Evolutionary conservation across 2,329 filamentous ascomycete genomes (phyloP).

Genomic region (Venturia aucupariae): DNA sequence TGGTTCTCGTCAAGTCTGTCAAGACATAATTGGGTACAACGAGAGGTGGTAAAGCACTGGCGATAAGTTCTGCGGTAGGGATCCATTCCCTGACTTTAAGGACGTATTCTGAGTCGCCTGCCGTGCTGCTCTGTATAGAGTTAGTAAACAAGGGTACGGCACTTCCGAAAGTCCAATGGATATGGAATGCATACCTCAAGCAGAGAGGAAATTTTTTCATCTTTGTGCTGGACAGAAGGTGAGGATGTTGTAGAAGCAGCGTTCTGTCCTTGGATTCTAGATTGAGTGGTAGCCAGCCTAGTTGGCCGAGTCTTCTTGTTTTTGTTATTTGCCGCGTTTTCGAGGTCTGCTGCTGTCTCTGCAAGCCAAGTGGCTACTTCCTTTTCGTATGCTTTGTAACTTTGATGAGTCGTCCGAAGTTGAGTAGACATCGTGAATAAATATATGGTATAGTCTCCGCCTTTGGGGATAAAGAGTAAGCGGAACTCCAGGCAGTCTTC

Average conservation of each 20-base stretch:
- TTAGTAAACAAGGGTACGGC: too few relatives aligned
- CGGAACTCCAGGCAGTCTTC: too few relatives aligned
- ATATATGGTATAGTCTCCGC: neutral
- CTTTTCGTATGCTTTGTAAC: neutral
- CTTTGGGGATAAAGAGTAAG: neutral
- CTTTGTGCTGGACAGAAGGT: too few relatives aligned
- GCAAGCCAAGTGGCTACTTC: neutral
- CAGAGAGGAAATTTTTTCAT: too few relatives aligned
- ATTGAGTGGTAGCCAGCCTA: too few relatives aligned
- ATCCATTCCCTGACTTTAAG: neutral
- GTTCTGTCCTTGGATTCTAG: neutral
- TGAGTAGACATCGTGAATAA: neutral
- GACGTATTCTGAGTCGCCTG: neutral
- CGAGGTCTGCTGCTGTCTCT: neutral
- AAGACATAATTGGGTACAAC: neutral
- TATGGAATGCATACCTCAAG: too few relatives aligned
- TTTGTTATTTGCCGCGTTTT: neutral
- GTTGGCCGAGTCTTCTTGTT: too few relatives aligned
- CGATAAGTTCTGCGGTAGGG: neutral
- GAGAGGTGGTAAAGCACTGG: neutral
- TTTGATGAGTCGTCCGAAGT: neutral
- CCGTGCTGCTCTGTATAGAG: neutral
- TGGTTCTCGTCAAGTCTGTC: neutral
- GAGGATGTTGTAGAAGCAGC: neutral
- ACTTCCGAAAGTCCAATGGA: too few relatives aligned